Conservation (phyloP, 805 yeast genomes). For the Metahyphopichia silvanorum region DNA sequence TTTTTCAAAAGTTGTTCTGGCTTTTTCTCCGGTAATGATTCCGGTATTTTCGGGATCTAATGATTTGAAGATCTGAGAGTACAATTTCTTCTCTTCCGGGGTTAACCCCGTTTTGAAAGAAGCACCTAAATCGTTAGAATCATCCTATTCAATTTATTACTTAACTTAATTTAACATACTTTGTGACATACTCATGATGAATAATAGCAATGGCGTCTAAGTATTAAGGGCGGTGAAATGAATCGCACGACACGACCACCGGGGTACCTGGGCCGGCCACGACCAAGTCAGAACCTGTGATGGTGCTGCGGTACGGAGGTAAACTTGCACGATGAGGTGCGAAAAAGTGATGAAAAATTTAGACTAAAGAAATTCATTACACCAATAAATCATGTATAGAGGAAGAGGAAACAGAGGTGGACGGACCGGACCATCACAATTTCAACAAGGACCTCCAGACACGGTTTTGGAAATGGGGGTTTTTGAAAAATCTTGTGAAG, state of each 20-base stretch:
- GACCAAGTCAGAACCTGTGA: too few species aligned
- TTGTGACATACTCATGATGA: conserved; percentile 23
- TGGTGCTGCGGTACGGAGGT: too few species aligned
- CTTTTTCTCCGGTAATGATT: conserved; percentile 81
- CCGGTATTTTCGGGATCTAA: conserved; percentile 80
- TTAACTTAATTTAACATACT: conserved; percentile 15
- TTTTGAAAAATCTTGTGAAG: conserved; percentile 90
- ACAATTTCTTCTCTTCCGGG: conserved; percentile 72
- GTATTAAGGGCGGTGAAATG: too few species aligned
- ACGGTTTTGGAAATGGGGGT: conserved; percentile 92
- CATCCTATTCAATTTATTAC: neutral
- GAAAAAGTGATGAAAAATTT: conserved; percentile 3
- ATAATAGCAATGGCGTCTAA: too few species aligned
- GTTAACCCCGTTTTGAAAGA: conserved; percentile 50
- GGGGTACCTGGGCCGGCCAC: too few species aligned
- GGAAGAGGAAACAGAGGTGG: conserved; percentile 68
- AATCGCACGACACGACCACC: too few species aligned
- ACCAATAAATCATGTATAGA: conserved; percentile 52
- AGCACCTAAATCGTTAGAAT: too few species aligned
- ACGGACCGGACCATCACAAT: conserved; percentile 67
- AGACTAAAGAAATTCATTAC: neutral
- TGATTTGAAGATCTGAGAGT: conserved; percentile 71
- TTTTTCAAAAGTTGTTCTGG: conserved; percentile 78
- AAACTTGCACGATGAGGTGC: too few species aligned
- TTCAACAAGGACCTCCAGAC: conserved; percentile 93